Conservation (phyloP, 1,284 basidiomycete genomes). For the Trametes versicolor region DNA sequence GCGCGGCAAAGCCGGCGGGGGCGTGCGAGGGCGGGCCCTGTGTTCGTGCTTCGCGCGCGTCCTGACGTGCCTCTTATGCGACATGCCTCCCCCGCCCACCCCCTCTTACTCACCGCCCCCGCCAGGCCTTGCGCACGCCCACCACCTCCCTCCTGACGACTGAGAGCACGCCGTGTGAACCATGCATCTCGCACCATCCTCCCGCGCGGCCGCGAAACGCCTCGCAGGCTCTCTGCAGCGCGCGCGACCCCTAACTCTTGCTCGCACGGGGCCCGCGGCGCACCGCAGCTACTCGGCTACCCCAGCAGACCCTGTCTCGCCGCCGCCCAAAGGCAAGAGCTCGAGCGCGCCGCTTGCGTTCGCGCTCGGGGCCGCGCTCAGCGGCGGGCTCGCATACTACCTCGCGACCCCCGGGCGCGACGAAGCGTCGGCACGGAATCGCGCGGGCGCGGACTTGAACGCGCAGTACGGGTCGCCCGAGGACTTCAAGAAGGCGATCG, state of each 20-base stretch:
- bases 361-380: slow-evolving; percentile 21
- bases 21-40: background rate
- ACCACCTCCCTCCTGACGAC: background rate
- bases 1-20: background rate
- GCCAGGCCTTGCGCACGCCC: background rate
- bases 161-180: background rate
- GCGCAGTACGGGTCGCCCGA: slow-evolving; percentile 54
- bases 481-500: slow-evolving; percentile 63
- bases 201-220: slow-evolving; percentile 2
- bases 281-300: slow-evolving; percentile 3
- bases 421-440: background rate
- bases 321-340: background rate
- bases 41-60: slow-evolving; percentile 10
- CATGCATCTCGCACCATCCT: background rate
- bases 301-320: background rate
- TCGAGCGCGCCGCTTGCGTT: slow-evolving; percentile 24
- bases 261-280: background rate
- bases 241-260: background rate
- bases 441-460: slow-evolving; percentile 34
- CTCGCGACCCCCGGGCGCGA: slow-evolving; percentile 8
- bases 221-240: background rate
- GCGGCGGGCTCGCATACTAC: slow-evolving; percentile 27
- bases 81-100: background rate
- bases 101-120: background rate
- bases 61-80: slow-evolving; percentile 13